A percentile compares a stretch with the other conserved stretches of the same genome.
Conservation (phyloP, 202 grass and related monocot species). For the Dendrocalamus latiflorus region DNA sequence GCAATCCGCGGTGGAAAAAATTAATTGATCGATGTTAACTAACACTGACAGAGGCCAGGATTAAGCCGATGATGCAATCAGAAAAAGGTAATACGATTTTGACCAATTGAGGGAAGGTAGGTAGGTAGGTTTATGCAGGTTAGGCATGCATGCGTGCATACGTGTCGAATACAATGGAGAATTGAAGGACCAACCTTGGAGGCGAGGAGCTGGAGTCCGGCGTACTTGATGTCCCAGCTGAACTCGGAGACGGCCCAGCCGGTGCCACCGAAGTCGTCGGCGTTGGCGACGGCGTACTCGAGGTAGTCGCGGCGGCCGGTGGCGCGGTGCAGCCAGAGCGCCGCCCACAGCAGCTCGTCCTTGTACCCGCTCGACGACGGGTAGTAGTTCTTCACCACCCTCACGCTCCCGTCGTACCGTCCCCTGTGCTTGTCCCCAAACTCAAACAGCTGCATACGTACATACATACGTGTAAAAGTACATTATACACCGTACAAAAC, state of each 20-base stretch:
- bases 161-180: not conserved
- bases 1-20: not conserved
- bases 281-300: constrained; percentile 55
- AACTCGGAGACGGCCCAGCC: constrained; percentile 80
- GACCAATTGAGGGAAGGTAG: not conserved
- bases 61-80: not conserved
- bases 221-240: constrained; percentile 98
- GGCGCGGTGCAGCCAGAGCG: constrained; percentile 76
- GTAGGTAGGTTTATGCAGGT: not conserved
- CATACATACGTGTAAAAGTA: not conserved
- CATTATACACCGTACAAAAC: not conserved
- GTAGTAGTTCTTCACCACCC: constrained; percentile 67
- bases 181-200: constrained; percentile 45
- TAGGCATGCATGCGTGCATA: not conserved
- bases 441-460: constrained; percentile 54
- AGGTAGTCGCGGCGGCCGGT: constrained; percentile 44
- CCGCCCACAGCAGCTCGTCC: constrained; percentile 90
- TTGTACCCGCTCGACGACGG: constrained; percentile 69
- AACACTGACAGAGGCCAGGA: not conserved
- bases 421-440: constrained; percentile 66
- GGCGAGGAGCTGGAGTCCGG: constrained; percentile 70
- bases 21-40: not conserved
- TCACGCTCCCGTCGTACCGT: constrained; percentile 51
- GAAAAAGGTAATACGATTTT: not conserved
- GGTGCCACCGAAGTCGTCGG: constrained; percentile 57